A percentile compares a stretch with the other conserved stretches of the same genome.
Evolutionary conservation across 257 asterid species (phyloP).

Genomic region (Ligustrum vulgare): DNA sequence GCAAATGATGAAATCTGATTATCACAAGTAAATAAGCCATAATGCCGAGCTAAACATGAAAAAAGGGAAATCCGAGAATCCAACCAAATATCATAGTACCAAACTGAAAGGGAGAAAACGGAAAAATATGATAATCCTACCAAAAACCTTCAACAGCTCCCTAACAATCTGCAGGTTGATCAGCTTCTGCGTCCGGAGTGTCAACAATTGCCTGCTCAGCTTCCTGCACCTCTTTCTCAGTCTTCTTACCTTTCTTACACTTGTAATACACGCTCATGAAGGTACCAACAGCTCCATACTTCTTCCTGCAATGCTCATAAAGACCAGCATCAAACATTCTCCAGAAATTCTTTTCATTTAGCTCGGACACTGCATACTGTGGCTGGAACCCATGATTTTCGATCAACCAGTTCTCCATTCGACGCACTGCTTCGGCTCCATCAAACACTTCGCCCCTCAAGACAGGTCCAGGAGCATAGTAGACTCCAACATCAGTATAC

Average conservation of each 20-base stretch:
- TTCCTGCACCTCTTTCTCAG: constrained; percentile 96
- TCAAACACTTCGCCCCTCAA: constrained; percentile 90
- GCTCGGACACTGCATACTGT: constrained; percentile 91
- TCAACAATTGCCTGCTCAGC: constrained; percentile 88
- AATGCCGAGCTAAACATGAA: background rate
- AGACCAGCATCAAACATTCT: constrained; percentile 94
- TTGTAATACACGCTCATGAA: constrained; percentile 97
- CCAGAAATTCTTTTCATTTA: constrained; percentile 89
- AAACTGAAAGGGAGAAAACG: background rate
- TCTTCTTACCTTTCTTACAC: constrained; percentile 95
- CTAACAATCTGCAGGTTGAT: constrained; percentile 27
- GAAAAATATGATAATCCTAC: constrained; percentile 11
- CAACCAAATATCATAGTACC: constrained; percentile 7
- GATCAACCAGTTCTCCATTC: constrained; percentile 76
- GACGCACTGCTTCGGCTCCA: constrained; percentile 75
- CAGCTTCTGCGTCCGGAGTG: constrained; percentile 68
- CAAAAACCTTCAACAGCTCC: constrained; percentile 4
- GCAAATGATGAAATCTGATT: background rate
- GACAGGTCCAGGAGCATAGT: constrained; percentile 91
- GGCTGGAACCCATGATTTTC: constrained; percentile 97
- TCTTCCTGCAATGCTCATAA: constrained; percentile 77
- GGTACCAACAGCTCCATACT: constrained; percentile 82
- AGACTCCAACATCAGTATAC: constrained; percentile 94
- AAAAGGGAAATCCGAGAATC: background rate
- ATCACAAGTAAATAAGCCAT: background rate